Percentiles rank a stretch among this genome's conserved stretches.
Evolutionary conservation across 148 eudicot genomes (phyloP).

Genomic region (Simmondsia chinensis): DNA sequence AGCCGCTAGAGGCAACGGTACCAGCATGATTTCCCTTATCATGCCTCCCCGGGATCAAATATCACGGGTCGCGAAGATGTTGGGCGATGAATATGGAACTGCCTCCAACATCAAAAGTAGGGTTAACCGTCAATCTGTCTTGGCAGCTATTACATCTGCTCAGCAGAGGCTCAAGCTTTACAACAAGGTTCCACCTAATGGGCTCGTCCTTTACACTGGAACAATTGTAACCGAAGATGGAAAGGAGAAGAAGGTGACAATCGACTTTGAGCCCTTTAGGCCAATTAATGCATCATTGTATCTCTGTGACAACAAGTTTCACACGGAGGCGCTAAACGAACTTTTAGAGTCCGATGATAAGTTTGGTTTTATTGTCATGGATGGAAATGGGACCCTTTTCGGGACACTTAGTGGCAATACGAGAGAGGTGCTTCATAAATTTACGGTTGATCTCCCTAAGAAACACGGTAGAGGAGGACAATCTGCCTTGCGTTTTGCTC

Average conservation of each 20-base stretch:
- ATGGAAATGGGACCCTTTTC: slow-evolving; percentile 8
- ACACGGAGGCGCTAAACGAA: slow-evolving; percentile 9
- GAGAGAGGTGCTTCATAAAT: slow-evolving; percentile 8
- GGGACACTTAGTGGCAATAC: slow-evolving; percentile 10
- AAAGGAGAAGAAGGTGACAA: slow-evolving; percentile 11
- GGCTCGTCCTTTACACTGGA: slow-evolving; percentile 10
- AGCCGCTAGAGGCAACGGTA: slow-evolving; percentile 12
- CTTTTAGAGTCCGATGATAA: slow-evolving; percentile 11
- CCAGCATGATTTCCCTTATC: slow-evolving; percentile 12
- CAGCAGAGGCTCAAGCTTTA: slow-evolving; percentile 10
- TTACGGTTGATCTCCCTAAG: slow-evolving; percentile 11
- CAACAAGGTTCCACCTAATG: slow-evolving; percentile 11
- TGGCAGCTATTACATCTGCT: slow-evolving; percentile 8
- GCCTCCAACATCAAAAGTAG: slow-evolving; percentile 11
- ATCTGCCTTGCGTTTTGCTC: slow-evolving; percentile 10
- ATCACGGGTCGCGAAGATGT: slow-evolving; percentile 8
- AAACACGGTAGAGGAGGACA: slow-evolving; percentile 10
- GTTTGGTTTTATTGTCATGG: slow-evolving; percentile 10
- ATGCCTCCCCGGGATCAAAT: slow-evolving; percentile 11
- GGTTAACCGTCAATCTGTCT: slow-evolving; percentile 11
- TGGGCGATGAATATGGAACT: slow-evolving; percentile 11
- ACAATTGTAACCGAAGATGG: slow-evolving; percentile 9
- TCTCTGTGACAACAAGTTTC: slow-evolving; percentile 11
- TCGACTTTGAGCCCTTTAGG: slow-evolving; percentile 9
- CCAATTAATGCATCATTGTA: slow-evolving; percentile 9